phyloP scores from a whole-genome alignment of 306 rosid species.

The Gastrolobium villosum region DNA sequence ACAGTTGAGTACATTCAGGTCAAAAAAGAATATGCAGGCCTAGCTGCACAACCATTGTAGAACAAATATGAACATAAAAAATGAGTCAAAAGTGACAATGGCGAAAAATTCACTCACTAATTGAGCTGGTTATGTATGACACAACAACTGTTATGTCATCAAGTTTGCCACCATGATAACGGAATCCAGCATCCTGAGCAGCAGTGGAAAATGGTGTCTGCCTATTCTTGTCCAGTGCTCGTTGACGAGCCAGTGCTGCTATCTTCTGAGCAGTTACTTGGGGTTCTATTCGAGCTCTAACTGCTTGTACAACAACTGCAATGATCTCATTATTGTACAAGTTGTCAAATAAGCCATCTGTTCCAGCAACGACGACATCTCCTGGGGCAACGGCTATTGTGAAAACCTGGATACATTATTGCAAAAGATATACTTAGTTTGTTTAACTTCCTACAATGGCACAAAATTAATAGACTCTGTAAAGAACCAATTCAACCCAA shows the following conservation, averaged over 20 bases:
- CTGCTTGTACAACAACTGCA: constrained; percentile 68
- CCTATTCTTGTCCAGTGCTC: constrained; percentile 73
- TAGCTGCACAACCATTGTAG: constrained; percentile 16
- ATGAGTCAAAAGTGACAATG: background rate
- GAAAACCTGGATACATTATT: constrained; percentile 14
- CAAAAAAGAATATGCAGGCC: constrained; percentile 40
- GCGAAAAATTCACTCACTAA: constrained; percentile 38
- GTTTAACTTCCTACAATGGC: background rate
- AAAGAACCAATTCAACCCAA: too few relatives aligned
- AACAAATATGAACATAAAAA: constrained; percentile 25
- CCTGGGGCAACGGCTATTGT: constrained; percentile 61
- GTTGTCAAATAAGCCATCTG: constrained; percentile 95
- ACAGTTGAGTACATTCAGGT: constrained; percentile 14
- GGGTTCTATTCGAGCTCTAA: constrained; percentile 75
- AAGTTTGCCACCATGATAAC: constrained; percentile 88
- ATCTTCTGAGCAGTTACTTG: constrained; percentile 83
- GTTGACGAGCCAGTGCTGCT: constrained; percentile 85
- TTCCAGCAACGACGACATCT: constrained; percentile 85
- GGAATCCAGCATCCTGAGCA: constrained; percentile 90
- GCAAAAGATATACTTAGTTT: constrained; percentile 23
- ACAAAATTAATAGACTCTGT: background rate
- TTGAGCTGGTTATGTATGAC: constrained; percentile 66
- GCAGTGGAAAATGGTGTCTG: constrained; percentile 88
- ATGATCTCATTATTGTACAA: constrained; percentile 74
- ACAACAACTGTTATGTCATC: constrained; percentile 91